Percentiles rank a stretch among this genome's conserved stretches.
Evolutionary conservation across 1,284 basidiomycete genomes (phyloP).

Genomic region (Bothia castanella): DNA sequence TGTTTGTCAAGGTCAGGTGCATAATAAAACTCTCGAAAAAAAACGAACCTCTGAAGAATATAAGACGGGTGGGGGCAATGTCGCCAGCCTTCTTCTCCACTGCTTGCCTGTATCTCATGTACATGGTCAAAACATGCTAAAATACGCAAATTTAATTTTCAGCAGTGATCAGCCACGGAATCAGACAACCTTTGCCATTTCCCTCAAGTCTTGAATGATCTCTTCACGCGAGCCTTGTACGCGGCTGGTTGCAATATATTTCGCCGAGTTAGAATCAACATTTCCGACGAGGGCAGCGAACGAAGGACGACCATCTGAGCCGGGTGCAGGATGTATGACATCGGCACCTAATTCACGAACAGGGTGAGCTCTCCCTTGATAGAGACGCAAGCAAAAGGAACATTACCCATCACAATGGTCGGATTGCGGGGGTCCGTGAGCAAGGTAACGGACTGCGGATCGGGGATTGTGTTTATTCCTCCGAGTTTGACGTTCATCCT

Average conservation of each 20-base stretch:
- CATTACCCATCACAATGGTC: slow-evolving; percentile 71
- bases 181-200: slow-evolving; percentile 51
- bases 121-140: slow-evolving; percentile 53
- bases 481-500: slow-evolving; percentile 81
- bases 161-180: not conserved
- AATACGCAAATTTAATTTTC: slow-evolving; percentile 12
- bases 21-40: slow-evolving; percentile 1
- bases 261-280: slow-evolving; percentile 62
- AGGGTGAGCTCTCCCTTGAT: slow-evolving; percentile 2
- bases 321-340: slow-evolving; percentile 75
- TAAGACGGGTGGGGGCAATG: slow-evolving; percentile 56
- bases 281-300: slow-evolving; percentile 73
- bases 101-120: slow-evolving; percentile 48
- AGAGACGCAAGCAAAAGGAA: not conserved
- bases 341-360: slow-evolving; percentile 53
- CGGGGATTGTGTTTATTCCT: slow-evolving; percentile 72
- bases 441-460: slow-evolving; percentile 53
- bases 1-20: slow-evolving; percentile 25
- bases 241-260: slow-evolving; percentile 51
- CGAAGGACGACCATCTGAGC: slow-evolving; percentile 66
- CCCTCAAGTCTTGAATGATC: slow-evolving; percentile 66
- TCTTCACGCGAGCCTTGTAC: slow-evolving; percentile 68
- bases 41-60: slow-evolving; percentile 65
- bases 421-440: slow-evolving; percentile 66
- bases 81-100: slow-evolving; percentile 49